A percentile compares a stretch with the other conserved stretches of the same genome.
Conservation (phyloP, 2,329 filamentous ascomycete species). For the Aspergillus eucalypticola region DNA sequence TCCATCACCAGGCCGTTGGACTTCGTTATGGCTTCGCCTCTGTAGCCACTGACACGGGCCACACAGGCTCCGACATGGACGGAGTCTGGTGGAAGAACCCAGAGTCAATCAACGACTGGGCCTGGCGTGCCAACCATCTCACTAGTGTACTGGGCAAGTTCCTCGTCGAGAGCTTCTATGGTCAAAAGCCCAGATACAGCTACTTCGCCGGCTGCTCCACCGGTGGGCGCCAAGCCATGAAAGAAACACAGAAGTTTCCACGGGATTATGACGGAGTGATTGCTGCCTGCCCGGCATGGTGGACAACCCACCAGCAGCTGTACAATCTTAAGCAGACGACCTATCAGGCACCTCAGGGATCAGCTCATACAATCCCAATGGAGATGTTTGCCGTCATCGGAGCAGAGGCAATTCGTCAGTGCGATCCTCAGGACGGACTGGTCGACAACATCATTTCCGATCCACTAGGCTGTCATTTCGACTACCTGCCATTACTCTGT, state of each 20-base stretch:
- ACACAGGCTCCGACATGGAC: neutral
- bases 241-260: neutral
- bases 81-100: neutral
- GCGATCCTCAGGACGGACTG: slow-evolving; percentile 2
- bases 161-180: neutral
- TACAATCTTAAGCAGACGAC: neutral
- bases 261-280: neutral
- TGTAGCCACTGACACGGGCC: neutral
- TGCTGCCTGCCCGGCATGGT: neutral
- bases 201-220: slow-evolving; percentile 3
- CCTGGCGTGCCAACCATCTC: neutral
- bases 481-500: neutral
- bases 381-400: neutral
- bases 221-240: neutral
- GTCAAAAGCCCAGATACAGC: neutral
- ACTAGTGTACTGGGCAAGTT: neutral
- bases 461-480: neutral
- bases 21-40: neutral
- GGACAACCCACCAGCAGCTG: neutral
- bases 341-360: neutral
- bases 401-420: neutral
- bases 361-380: neutral
- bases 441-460: neutral
- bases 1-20: neutral
- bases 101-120: neutral